Conservation (phyloP, 139 green algal genomes). For the Chloropicon primus region DNA sequence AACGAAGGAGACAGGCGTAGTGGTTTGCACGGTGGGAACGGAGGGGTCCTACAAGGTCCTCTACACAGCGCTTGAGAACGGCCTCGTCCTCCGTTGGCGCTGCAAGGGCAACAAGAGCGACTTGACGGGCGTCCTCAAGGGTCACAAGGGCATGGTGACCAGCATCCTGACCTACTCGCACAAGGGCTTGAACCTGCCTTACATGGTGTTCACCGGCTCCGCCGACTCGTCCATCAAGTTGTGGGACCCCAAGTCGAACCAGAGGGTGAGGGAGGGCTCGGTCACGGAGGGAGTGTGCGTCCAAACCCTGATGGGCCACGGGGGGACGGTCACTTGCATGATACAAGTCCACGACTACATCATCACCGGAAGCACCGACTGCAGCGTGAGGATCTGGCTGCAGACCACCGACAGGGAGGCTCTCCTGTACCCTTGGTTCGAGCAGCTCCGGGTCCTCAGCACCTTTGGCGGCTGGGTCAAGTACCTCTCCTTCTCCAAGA, state of each 20-base stretch:
- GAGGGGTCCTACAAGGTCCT: background rate
- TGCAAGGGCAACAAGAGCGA: background rate
- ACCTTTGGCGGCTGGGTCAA: slow-evolving; percentile 39
- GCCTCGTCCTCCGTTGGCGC: background rate
- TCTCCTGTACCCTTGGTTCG: slow-evolving; percentile 38
- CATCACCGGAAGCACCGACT: slow-evolving; percentile 38
- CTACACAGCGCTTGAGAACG: background rate
- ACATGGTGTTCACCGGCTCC: slow-evolving; percentile 32
- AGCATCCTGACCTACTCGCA: background rate
- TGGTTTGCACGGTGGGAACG: background rate
- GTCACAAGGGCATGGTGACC: background rate
- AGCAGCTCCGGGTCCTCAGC: slow-evolving; percentile 25
- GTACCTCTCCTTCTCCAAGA: slow-evolving; percentile 24
- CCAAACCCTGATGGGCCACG: slow-evolving; percentile 45
- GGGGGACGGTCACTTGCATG: slow-evolving; percentile 35
- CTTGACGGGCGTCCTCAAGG: background rate
- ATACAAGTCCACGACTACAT: slow-evolving; percentile 26
- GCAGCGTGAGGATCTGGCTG: slow-evolving; percentile 36
- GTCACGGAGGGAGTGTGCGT: slow-evolving; percentile 5
- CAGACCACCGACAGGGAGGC: background rate
- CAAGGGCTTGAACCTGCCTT: background rate
- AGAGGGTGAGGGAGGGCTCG: background rate
- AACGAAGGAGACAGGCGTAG: background rate
- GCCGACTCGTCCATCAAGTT: slow-evolving; percentile 42
- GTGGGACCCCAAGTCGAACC: slow-evolving; percentile 33